phyloP scores from a whole-genome alignment of 305 asterid species.

The Fraxinus nigra region DNA sequence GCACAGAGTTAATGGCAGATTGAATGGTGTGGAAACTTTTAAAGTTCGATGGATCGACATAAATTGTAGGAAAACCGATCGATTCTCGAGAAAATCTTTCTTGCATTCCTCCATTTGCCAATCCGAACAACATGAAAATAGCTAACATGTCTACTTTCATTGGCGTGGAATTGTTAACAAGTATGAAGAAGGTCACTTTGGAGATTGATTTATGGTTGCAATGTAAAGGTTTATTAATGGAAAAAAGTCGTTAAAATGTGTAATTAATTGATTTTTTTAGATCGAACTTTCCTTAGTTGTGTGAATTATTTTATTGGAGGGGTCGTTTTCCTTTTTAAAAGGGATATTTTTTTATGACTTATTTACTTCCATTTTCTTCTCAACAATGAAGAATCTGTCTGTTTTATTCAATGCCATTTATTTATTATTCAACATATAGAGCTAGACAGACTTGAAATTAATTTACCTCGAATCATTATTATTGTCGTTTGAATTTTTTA shows the following conservation, averaged over 20 bases:
- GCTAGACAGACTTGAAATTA: too few species aligned
- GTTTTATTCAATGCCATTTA: neutral
- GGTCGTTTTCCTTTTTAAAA: neutral
- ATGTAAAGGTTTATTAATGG: neutral
- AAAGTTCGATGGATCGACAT: slow-evolving; percentile 34
- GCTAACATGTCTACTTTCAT: neutral
- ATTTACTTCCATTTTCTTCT: neutral
- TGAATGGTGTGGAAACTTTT: slow-evolving; percentile 35
- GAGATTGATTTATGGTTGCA: neutral
- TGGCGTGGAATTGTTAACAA: neutral
- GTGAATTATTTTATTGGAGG: neutral
- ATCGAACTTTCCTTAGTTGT: neutral
- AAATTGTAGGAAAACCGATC: neutral
- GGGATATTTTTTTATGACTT: neutral
- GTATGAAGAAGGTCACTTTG: neutral
- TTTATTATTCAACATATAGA: too few species aligned
- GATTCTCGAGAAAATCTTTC: neutral
- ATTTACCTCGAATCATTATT: too few species aligned
- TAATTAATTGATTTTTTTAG: neutral
- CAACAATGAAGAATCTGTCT: neutral
- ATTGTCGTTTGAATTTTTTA: too few species aligned
- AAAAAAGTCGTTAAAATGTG: neutral
- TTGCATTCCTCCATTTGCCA: slow-evolving; percentile 15
- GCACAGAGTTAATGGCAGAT: slow-evolving; percentile 50
- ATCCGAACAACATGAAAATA: slow-evolving; percentile 1